These are phyloP conservation scores for Pterulicium gracile DNA, from an alignment of 1,284 basidiomycete species.

Conservation along the genomic window DNA sequence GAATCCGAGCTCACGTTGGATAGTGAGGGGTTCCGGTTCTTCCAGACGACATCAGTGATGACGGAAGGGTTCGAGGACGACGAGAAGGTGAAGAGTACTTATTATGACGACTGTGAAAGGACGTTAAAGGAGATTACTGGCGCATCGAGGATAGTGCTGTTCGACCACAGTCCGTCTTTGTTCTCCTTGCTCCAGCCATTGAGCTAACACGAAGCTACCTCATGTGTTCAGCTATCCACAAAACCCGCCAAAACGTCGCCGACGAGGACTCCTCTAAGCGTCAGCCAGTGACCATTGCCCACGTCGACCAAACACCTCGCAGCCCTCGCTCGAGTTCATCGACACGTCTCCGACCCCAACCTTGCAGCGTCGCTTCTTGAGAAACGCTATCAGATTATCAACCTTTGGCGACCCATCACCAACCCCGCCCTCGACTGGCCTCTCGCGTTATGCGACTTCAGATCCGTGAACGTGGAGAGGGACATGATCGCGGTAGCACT, in stretches of 20 bases:
- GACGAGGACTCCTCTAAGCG: slow-evolving; percentile 21
- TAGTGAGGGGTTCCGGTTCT: neutral
- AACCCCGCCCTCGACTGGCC: slow-evolving; percentile 46
- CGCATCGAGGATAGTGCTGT: slow-evolving; percentile 36
- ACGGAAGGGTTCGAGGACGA: neutral
- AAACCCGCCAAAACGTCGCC: neutral
- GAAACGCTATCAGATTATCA: slow-evolving; percentile 52
- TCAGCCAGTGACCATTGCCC: slow-evolving; percentile 36
- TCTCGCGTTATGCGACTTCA: slow-evolving; percentile 51
- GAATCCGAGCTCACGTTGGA: neutral
- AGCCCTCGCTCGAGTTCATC: slow-evolving; percentile 37
- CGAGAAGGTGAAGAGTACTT: slow-evolving; percentile 17
- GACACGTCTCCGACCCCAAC: slow-evolving; percentile 29
- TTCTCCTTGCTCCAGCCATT: neutral
- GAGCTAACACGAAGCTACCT: neutral
- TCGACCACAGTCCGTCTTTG: slow-evolving; percentile 40
- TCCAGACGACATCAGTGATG: neutral
- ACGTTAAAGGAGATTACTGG: slow-evolving; percentile 42
- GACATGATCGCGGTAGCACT: slow-evolving; percentile 37
- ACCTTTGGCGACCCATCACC: slow-evolving; percentile 59
- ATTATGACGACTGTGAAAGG: slow-evolving; percentile 40
- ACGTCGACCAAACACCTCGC: slow-evolving; percentile 51
- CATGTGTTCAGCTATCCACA: neutral
- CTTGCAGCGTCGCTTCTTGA: slow-evolving; percentile 13
- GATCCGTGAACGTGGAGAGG: slow-evolving; percentile 30